Base-by-base conservation (phyloP, 768 basidiomycete species). In the Auriscalpium orientale region DNA sequence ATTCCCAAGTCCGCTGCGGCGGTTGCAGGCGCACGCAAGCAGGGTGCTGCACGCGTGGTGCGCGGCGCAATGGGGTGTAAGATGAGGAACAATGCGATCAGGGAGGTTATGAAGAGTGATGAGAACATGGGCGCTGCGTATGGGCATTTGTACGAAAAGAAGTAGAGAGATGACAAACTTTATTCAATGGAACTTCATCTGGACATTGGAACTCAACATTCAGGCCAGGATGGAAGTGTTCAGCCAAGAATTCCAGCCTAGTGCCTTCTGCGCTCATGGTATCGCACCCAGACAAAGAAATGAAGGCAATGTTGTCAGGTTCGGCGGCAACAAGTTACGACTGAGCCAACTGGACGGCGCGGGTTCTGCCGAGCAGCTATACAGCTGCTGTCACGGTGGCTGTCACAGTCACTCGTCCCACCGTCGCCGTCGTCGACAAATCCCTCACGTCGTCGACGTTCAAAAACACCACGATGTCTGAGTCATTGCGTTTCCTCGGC, bases 401-500 rank as follows among this genome's bases (percentile, higher is more conserved):
- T 54, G 61, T 57, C 61, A 57, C 56, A 11, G 53, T 53, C 21
- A 20, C 33, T 43, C 38, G 45, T 15, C 16, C 4, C 34, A 20
- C 28, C 37, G 52, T 28, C 16, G 16, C 4, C 10, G n/a, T 37
- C 38, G 28, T 46, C 20, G 4, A 28, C 28, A 34, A 53, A 51
- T 13, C 7, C 33, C 40, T 20, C 59, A 37, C 33, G 36, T 49
- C 34, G 37, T 55, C 47, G 36, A 37, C 58, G 33, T 37, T 53
- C 33, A n/a, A 53, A 18, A 53, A 38, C 55, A 33, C 11, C 36
- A 54, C 49, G 35, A 60, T 60, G 58, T 53, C 57, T n/a, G 61
- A 62, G 53, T 62, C 61, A 28, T 37, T 62, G 34, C 61, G 61
- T 46, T 62, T 62, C 77, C 84, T 95, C 69, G 94, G 94, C 66